Base-by-base conservation (phyloP, 257 asterid species). In the Jacaranda copaia region DNA sequence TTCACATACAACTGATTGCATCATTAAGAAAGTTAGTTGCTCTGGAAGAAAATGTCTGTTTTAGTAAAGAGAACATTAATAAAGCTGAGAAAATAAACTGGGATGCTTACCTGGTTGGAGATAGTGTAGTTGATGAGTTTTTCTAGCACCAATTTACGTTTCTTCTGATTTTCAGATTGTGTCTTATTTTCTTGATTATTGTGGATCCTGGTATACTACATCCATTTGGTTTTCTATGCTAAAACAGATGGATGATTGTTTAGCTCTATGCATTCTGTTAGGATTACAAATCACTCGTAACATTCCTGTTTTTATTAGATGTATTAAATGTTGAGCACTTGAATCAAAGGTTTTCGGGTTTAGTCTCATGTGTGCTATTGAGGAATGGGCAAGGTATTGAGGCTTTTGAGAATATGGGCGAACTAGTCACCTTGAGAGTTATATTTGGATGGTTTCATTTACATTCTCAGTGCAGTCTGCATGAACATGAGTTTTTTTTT, bases 361-460 rank as follows among this genome's bases (percentile, higher is more conserved):
- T 18, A 71, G 76, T 53, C 76, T 32, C 11, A 11, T 13, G 46
- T 58, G 76, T 48, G 11, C 60, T 48, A 46, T 6, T 18, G 57
- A 19, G 32, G 72, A 66, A 45, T 67, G 19, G 42, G 39, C 58
- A 64, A 40, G 16, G 0, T 20, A 45, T 11, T 19, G 46, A 15
- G 57, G 18, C 16, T 12, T 5, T 51, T 51, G 35, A 39, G 42
- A 73, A 14, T 59, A 61, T 61, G 70, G 70, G 15, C 59, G 45
- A 74, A 16, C 18, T 35, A 12, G 46, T 68, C 55, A 73, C 49
- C 59, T 46, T 36, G 51, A 62, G 71, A 12, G 39, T 39, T 58
- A n/a, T 73, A 52, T 9, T 62, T 12, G 46, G 52, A 73, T 20
- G 46, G 11, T 60, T 35, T 8, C 42, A 60, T 42, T 8, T 42